Base-by-base conservation (phyloP, 805 yeast species). In the Yarrowia deformans region DNA sequence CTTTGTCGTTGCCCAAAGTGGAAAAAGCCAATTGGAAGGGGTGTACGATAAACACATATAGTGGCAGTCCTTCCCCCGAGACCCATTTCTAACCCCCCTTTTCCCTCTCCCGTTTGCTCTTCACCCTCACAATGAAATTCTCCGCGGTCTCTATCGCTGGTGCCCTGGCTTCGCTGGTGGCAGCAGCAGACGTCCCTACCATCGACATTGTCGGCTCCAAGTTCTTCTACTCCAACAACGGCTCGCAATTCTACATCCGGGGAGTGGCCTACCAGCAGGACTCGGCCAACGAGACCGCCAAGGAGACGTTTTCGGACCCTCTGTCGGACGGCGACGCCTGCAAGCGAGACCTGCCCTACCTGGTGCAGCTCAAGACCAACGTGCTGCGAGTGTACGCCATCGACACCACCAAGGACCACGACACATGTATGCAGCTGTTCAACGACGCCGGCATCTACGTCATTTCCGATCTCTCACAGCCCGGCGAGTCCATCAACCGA, bases 361-460 rank as follows among this genome's bases (percentile, higher is more conserved):
- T 93, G 70, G 78, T 80, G 70, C 83, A 87, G 70, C 83, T 93
- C 64, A 85, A 86, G 67, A 85, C 95, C 69, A 94, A 94, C 77
- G 87, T 90, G 12, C 81, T 94, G 69, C 85, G 98, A 75, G 96
- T 94, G 1, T 94, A 93, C 76, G 92, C 97, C 48, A 85, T 94
- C 67, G 89, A 93, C 79, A 88, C 94, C 18, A 79, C 84, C 0
- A 80, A 82, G 70, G 82, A 87, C 75, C 98, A 94, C 80, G 89
- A 87, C 75, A 85, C 79, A 29, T 93, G 97, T 80, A 90, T 93
- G 93, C 73, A 84, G 61, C 83, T 87, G 13, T 85, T 91, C 69
- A 84, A 84, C 70, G 90, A 90, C 34, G 96, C 94, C 69, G 98
- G 97, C 67, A 93, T 95, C 74, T 95, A 95, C 77, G 91, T 94